Base-by-base conservation (phyloP, 441 rosid species). In the Pelargonium fulgidum region DNA sequence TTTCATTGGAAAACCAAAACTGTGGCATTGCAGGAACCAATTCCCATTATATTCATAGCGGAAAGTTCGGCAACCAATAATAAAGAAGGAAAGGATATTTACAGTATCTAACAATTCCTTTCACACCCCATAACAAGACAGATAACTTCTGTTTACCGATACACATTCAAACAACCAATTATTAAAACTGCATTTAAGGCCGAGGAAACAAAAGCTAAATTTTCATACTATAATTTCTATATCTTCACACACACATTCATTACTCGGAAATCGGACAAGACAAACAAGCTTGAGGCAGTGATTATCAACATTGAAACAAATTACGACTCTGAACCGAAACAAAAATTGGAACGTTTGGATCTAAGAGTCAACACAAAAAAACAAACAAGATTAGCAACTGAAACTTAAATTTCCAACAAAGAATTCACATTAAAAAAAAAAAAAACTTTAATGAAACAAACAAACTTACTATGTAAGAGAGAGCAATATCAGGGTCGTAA, bases 361-460 rank as follows among this genome's bases (percentile, higher is more conserved):
- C 74, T 80, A 82, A 77, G 79, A 72, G 64, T 71, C 65, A 50
- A 19, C 22, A 19, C 84, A 82, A 77, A n/a, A n/a, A n/a, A n/a
- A 84, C 86, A 45, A 91, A 88, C 83, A 86, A 92, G 74, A 93
- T 95, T 75, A 89, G 97, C 68, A 96, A 93, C 85, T 93, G 97
- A 65, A 80, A 78, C 74, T 84, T 84, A 82, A 54, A 78, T 75
- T 74, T 87, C 16, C 41, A 62, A 20, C 65, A 5, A 19, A 62
- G 39, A 24, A 62, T 22, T 24, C 14, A 20, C n/a, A n/a, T 29
- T 1, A 9, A 9, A 33, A 29, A 44, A 22, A 44, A 22, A 11
- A 39, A 45, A 11, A 22, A 12, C 13, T 42, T 61, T 12, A 8
- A 17, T 36, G 14, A 62, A 45, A 13, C 19, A 39, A 47, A 69